Conservation (phyloP, 306 rosid species). For the Vigna radiata region DNA sequence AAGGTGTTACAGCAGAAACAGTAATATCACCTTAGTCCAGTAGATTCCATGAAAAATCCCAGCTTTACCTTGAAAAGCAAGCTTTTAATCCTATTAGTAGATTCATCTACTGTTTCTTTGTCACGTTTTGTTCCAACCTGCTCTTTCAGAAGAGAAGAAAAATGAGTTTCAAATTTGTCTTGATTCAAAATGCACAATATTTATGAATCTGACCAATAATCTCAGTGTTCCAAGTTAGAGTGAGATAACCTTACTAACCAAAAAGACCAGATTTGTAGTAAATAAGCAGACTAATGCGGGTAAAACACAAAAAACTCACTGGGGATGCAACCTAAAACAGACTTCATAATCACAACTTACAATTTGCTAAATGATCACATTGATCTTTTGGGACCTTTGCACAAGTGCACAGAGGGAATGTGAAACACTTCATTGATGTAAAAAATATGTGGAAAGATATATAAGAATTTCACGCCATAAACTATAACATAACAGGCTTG, state of each 20-base stretch:
- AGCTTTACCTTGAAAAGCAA: conserved; percentile 82
- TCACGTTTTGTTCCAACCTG: conserved; percentile 93
- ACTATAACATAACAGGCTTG: conserved; percentile 35
- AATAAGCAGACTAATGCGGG: conserved; percentile 11
- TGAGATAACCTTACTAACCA: neutral
- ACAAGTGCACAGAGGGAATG: neutral
- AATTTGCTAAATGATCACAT: conserved; percentile 28
- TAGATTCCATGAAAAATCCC: conserved; percentile 33
- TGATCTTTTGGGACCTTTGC: neutral
- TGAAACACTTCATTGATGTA: conserved; percentile 17
- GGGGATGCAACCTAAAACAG: conserved; percentile 23
- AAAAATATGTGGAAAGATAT: conserved; percentile 6
- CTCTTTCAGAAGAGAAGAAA: conserved; percentile 48
- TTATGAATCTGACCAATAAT: conserved; percentile 28
- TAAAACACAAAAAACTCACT: neutral
- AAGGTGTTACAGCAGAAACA: conserved; percentile 32
- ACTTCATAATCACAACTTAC: conserved; percentile 14
- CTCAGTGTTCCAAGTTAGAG: conserved; percentile 17
- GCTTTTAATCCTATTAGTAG: conserved; percentile 72
- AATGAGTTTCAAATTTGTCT: conserved; percentile 29
- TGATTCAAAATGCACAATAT: conserved; percentile 29
- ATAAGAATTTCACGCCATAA: conserved; percentile 12
- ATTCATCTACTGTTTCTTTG: conserved; percentile 67
- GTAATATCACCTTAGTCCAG: conserved; percentile 36
- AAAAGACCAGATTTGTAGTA: conserved; percentile 18